phyloP scores from a whole-genome alignment of 306 rosid genomes.

The Dryas drummondii region DNA sequence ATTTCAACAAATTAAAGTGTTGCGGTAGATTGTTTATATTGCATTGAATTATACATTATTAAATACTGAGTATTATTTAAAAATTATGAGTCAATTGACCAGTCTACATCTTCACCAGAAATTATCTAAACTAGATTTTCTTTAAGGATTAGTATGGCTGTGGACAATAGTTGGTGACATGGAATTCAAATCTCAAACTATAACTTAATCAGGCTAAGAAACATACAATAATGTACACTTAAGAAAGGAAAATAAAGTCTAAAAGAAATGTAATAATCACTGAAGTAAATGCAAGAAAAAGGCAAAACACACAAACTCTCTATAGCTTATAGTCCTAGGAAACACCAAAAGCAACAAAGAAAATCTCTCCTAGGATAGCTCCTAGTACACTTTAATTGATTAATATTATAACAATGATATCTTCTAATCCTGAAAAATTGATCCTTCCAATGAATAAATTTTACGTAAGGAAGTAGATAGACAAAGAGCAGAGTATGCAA shows the following conservation, averaged over 20 bases:
- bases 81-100: background rate
- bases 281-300: background rate
- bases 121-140: background rate
- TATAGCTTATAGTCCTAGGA: background rate
- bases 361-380: background rate
- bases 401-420: background rate
- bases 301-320: background rate
- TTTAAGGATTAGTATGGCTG: background rate
- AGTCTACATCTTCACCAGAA: background rate
- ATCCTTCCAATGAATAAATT: constrained; percentile 1
- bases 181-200: background rate
- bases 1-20: background rate
- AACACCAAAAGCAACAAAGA: background rate
- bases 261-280: background rate
- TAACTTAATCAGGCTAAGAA: background rate
- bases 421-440: background rate
- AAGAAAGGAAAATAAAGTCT: background rate
- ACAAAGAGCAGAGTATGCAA: background rate
- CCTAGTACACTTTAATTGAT: background rate
- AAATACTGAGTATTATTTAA: background rate
- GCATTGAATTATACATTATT: background rate
- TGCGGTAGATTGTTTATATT: background rate
- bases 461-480: background rate
- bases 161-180: background rate
- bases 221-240: background rate